Conservation (phyloP, 352 stramenopile species). For the Phytophthora ramorum region DNA sequence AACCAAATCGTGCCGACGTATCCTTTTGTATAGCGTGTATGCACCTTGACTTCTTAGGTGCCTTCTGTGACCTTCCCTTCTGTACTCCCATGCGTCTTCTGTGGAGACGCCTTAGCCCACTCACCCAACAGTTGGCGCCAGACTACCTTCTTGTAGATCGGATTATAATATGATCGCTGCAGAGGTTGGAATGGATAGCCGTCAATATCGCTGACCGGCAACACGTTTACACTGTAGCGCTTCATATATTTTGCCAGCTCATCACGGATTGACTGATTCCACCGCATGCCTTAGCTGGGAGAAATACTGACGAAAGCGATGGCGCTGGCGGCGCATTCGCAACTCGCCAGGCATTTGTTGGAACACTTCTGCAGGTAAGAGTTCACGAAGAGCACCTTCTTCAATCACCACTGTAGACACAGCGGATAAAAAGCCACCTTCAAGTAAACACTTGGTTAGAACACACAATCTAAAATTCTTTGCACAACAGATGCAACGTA, state of each 20-base stretch:
- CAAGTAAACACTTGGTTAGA: neutral
- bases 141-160: no score
- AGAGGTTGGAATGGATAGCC: no score
- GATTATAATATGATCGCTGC: no score
- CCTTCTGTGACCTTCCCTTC: no score
- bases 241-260: neutral
- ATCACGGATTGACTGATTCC: neutral
- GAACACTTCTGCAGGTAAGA: conserved; percentile 41
- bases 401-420: conserved; percentile 36
- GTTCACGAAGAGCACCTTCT: conserved; percentile 34
- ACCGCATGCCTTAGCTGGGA: conserved; percentile 20
- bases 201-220: no score
- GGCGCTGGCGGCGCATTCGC: conserved; percentile 45
- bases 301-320: conserved; percentile 70
- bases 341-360: conserved; percentile 48
- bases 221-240: no score
- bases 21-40: no score
- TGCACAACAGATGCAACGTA: conserved; percentile 6
- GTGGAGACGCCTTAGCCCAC: no score
- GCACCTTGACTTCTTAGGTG: no score
- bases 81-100: no score
- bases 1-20: neutral
- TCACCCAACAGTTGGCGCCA: no score
- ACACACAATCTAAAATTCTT: neutral
- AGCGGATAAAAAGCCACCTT: conserved; percentile 56